Conservation (phyloP, 345 rosid genomes). For the Citrus mangshanensis region DNA sequence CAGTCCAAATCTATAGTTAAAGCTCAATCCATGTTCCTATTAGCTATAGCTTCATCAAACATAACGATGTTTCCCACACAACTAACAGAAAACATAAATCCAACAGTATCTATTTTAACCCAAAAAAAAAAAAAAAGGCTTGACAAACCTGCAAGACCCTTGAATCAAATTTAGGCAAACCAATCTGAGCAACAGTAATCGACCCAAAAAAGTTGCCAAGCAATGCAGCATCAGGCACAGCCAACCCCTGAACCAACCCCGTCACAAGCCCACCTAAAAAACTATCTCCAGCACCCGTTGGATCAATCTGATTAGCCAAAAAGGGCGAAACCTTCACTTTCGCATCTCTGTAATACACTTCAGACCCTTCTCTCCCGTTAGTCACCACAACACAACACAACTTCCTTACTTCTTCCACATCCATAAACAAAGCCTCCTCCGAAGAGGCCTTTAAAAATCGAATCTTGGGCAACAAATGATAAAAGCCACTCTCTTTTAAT, state of each 20-base stretch:
- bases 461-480: slow-evolving; percentile 49
- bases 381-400: slow-evolving; percentile 89
- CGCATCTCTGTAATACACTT: slow-evolving; percentile 52
- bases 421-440: slow-evolving; percentile 83
- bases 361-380: slow-evolving; percentile 80
- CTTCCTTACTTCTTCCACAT: slow-evolving; percentile 67
- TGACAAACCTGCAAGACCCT: slow-evolving; percentile 65
- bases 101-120: neutral
- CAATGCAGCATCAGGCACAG: slow-evolving; percentile 89
- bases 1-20: neutral
- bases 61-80: neutral
- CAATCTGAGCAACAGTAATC: slow-evolving; percentile 84
- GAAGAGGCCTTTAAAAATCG: slow-evolving; percentile 83
- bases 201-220: slow-evolving; percentile 90
- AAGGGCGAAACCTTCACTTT: slow-evolving; percentile 57
- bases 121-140: neutral
- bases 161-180: slow-evolving; percentile 68
- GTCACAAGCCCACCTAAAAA: slow-evolving; percentile 78
- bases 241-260: slow-evolving; percentile 74
- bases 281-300: slow-evolving; percentile 98
- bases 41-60: neutral
- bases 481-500: slow-evolving; percentile 59
- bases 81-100: neutral
- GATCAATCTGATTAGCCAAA: slow-evolving; percentile 72
- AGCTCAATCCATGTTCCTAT: neutral